A percentile compares a stretch with the other conserved stretches of the same genome.
Evolutionary conservation across 2,329 filamentous ascomycete species (phyloP).

Genomic region (Xylaria arbuscula): DNA sequence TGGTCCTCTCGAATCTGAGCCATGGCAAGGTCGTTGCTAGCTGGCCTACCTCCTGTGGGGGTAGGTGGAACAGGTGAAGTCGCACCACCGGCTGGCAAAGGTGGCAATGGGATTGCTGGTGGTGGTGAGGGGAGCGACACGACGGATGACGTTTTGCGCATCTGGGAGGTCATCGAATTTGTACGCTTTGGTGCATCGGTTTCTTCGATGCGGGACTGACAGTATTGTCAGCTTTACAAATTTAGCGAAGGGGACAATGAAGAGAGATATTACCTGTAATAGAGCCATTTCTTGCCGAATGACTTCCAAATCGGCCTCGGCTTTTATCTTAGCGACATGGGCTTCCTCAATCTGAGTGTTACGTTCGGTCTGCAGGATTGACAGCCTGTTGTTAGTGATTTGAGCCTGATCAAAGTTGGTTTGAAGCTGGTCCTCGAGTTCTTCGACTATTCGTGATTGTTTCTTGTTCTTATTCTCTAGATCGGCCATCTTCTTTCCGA

Average conservation of each 20-base stretch:
- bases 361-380: constrained; percentile 80
- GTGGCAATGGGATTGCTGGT: constrained; percentile 94
- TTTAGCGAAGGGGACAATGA: not conserved
- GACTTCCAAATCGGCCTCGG: constrained; percentile 76
- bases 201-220: constrained; percentile 48
- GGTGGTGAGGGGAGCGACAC: constrained; percentile 91
- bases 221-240: constrained; percentile 20
- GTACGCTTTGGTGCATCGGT: constrained; percentile 63
- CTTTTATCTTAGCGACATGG: constrained; percentile 69
- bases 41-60: constrained; percentile 72
- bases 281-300: constrained; percentile 76
- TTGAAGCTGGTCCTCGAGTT: constrained; percentile 95
- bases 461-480: constrained; percentile 81
- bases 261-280: constrained; percentile 73
- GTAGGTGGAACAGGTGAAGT: constrained; percentile 63
- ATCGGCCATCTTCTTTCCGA: constrained; percentile 74
- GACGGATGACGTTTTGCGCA: constrained; percentile 87
- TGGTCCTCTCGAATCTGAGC: constrained; percentile 92
- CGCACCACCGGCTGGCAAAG: constrained; percentile 74
- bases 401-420: constrained; percentile 96
- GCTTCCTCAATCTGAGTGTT: constrained; percentile 82
- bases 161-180: constrained; percentile 71
- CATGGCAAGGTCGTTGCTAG: constrained; percentile 81
- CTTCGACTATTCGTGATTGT: constrained; percentile 90
- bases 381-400: constrained; percentile 84